Base-by-base conservation (phyloP, 2,329 filamentous ascomycete genomes). In the Xylariaceae sp. region DNA sequence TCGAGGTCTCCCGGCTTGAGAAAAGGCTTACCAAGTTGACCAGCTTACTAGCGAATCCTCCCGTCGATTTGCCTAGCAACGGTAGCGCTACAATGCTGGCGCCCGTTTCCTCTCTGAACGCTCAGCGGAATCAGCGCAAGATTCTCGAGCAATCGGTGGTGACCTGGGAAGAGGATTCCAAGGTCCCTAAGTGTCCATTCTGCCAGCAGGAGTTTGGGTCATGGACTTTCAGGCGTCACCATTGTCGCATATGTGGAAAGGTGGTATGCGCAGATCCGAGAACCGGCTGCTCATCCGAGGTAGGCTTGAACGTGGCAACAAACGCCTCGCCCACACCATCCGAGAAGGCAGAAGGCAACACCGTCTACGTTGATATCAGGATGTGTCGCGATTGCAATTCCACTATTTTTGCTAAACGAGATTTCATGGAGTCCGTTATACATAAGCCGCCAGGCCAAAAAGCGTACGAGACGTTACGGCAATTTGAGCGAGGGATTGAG, bases 151-250 rank as follows among this genome's bases (percentile, higher is more conserved):
- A 99, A 67, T 91, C 88, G 0, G 83, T 99, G 7, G 92, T 99
- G 15, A 87, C 87, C 0, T 99, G 94, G 94, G 89, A 99, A 70
- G 92, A 97, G 49, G 94, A 99, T 70, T 79, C 86, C 0, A 82
- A 78, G 30, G 91, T 99, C 5, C 58, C 78, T 1, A 85, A 85
- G 59, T 99, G 94, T 67, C 94, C 94, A 0, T 96, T 96, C 66
- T 99, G 94, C 65, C 89, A 95, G 67, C 94, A 99, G 65, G 90
- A 96, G 53, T 99, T 99, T 70, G 87, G 90, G 0, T 87, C 86
- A 13, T 97, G 96, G 80, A 88, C 90, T 1, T 95, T 97, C 66
- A 83, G 94, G 64, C 79, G 94, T 61, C 94, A 97, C 70, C 94
- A 99, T 71, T 99, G 94, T 71, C 83, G 94, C 51, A 86, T 95